Evolutionary conservation across 768 basidiomycete genomes (phyloP).

Genomic region (Leccinum incarnatum): DNA sequence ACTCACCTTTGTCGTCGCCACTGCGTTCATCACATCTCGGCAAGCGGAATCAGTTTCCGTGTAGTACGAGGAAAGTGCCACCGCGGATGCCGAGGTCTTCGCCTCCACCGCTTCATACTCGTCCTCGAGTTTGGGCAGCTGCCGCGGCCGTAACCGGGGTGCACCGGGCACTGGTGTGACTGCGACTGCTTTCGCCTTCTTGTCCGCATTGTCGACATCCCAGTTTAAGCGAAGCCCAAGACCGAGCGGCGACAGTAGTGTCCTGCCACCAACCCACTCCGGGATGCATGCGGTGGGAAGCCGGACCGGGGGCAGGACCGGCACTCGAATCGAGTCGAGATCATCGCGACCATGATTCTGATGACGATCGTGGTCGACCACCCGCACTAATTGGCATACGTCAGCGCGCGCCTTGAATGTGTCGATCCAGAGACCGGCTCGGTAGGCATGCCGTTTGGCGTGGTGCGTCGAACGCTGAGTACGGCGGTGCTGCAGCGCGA

Average conservation of each 20-base stretch:
- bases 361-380: not conserved
- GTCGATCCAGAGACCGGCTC: conserved; percentile 45
- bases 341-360: not conserved
- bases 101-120: not conserved
- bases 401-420: conserved; percentile 33
- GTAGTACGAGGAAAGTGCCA: not conserved
- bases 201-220: not conserved
- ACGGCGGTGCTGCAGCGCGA: conserved; percentile 40
- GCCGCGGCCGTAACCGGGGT: conserved; percentile 17
- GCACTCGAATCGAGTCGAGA: not conserved
- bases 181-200: not conserved
- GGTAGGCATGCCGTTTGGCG: conserved; percentile 46
- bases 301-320: not conserved
- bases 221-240: not conserved
- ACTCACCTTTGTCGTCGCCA: conserved; percentile 14
- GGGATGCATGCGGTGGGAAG: not conserved
- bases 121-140: conserved; percentile 19
- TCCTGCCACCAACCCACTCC: not conserved
- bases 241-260: conserved; percentile 1
- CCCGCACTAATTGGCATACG: not conserved
- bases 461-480: conserved; percentile 39
- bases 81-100: not conserved
- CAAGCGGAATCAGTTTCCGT: not conserved
- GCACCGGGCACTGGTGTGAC: conserved; percentile 19
- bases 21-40: not conserved